Conservation (phyloP, 2,329 filamentous ascomycete species). For the Ophiostoma australiae region DNA sequence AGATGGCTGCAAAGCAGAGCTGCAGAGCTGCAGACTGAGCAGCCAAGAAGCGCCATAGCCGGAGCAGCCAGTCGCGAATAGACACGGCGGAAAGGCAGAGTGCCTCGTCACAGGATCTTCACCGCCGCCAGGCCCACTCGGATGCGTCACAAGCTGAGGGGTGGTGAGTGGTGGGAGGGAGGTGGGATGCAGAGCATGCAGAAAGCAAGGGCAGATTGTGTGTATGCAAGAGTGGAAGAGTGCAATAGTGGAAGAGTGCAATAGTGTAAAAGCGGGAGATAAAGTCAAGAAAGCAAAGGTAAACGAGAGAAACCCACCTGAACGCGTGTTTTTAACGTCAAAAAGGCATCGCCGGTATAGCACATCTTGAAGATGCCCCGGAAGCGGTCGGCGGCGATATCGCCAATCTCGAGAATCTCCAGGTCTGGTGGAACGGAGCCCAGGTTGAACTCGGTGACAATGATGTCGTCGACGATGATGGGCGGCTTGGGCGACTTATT, state of each 20-base stretch:
- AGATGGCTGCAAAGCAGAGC: not conserved
- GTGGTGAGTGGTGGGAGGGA: slow-evolving; percentile 16
- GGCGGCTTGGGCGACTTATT: slow-evolving; percentile 98
- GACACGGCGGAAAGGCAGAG: not conserved
- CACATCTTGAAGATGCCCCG: slow-evolving; percentile 99
- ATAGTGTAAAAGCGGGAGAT: slow-evolving; percentile 17
- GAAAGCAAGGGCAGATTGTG: not conserved
- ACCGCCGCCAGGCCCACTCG: slow-evolving; percentile 4
- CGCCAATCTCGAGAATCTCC: slow-evolving; percentile 95
- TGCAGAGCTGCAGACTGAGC: not conserved
- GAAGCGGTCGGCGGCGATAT: slow-evolving; percentile 94
- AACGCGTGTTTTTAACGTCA: slow-evolving; percentile 92
- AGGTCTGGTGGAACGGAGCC: slow-evolving; percentile 90
- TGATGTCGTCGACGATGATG: slow-evolving; percentile 98
- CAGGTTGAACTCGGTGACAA: slow-evolving; percentile 95
- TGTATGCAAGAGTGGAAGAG: too few relatives aligned
- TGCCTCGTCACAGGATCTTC: not conserved
- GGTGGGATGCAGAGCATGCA: slow-evolving; percentile 18
- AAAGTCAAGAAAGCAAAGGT: slow-evolving; percentile 11
- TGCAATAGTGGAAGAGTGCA: not conserved
- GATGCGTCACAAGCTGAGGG: slow-evolving; percentile 3
- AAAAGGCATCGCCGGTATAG: slow-evolving; percentile 89
- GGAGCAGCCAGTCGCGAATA: not conserved
- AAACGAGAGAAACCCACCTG: slow-evolving; percentile 56
- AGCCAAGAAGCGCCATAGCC: not conserved